phyloP scores from a whole-genome alignment of 352 stramenopile species.

The Aphanomyces invadans region DNA sequence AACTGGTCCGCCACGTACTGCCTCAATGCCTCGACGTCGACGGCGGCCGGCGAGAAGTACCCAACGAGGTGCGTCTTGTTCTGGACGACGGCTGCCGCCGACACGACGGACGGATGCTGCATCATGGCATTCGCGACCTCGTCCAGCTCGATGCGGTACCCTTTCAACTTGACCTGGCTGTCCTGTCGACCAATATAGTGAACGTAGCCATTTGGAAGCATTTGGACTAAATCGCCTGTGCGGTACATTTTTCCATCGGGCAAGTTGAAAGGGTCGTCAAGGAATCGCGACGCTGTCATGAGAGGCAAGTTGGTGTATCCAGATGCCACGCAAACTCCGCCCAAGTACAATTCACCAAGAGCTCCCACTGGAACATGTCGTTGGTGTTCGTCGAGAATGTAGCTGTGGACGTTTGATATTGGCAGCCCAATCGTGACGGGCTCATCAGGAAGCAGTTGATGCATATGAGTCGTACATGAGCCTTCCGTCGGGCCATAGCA shows the following conservation, averaged over 20 bases:
- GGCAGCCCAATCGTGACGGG: slow-evolving; percentile 49
- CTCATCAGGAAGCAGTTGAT: background rate
- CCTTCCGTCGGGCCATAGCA: background rate
- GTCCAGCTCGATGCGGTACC: slow-evolving; percentile 90
- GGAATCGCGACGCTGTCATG: slow-evolving; percentile 69
- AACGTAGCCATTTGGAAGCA: slow-evolving; percentile 85
- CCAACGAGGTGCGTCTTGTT: slow-evolving; percentile 89
- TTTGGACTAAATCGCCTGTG: slow-evolving; percentile 86
- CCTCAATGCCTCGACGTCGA: slow-evolving; percentile 54
- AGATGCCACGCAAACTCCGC: slow-evolving; percentile 70
- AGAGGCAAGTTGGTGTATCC: slow-evolving; percentile 79
- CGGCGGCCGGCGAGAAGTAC: slow-evolving; percentile 81
- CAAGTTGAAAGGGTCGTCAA: slow-evolving; percentile 52
- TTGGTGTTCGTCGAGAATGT: slow-evolving; percentile 69
- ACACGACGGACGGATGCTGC: slow-evolving; percentile 77
- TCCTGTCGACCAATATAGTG: slow-evolving; percentile 91
- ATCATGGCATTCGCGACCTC: slow-evolving; percentile 88
- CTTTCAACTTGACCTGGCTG: slow-evolving; percentile 95
- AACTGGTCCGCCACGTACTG: slow-evolving; percentile 68
- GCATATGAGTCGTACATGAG: background rate
- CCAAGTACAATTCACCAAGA: slow-evolving; percentile 77
- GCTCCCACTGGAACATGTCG: slow-evolving; percentile 55
- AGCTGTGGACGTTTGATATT: slow-evolving; percentile 61
- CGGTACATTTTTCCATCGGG: slow-evolving; percentile 86
- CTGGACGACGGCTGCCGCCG: slow-evolving; percentile 86